A percentile compares a stretch with the other conserved stretches of the same genome.
phyloP scores from a whole-genome alignment of 2,329 filamentous ascomycete species.

The Endoconidiophora laricicola region DNA sequence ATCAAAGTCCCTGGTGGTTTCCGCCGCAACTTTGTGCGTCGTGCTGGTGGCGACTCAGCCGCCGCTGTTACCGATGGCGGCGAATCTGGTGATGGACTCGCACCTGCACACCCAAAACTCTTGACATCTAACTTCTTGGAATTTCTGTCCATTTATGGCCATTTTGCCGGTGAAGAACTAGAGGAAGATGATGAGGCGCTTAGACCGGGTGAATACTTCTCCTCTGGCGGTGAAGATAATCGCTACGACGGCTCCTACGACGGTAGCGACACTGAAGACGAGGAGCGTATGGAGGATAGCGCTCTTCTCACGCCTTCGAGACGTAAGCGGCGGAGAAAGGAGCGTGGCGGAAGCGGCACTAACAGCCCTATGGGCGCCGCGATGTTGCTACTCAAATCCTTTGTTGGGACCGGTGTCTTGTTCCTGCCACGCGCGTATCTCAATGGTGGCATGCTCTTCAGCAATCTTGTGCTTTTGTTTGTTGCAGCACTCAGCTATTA shows the following conservation, averaged over 20 bases:
- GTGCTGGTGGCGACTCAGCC: conserved; percentile 27
- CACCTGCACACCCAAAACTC: conserved; percentile 36
- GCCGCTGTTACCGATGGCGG: conserved; percentile 17
- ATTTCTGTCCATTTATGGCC: conserved; percentile 85
- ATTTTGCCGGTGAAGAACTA: conserved; percentile 92
- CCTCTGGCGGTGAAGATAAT: conserved; percentile 54
- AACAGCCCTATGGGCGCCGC: conserved; percentile 67
- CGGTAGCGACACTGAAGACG: conserved; percentile 39
- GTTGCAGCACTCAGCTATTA: conserved; percentile 87
- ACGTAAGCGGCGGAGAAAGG: conserved; percentile 59
- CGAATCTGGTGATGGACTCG: conserved; percentile 13
- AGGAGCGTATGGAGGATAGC: conserved; percentile 76
- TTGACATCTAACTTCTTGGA: conserved; percentile 91
- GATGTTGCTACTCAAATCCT: conserved; percentile 83
- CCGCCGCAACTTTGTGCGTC: conserved; percentile 71
- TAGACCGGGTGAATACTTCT: conserved; percentile 79
- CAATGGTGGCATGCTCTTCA: conserved; percentile 95
- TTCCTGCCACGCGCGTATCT: conserved; percentile 87
- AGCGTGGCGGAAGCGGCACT: conserved; percentile 55
- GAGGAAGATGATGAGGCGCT: conserved; percentile 91
- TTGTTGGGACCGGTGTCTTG: conserved; percentile 88
- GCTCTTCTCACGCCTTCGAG: conserved; percentile 62
- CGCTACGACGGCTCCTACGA: conserved; percentile 32
- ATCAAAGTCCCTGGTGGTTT: conserved; percentile 94
- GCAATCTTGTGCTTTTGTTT: conserved; percentile 71